These are phyloP conservation scores for slime mould (Dictyostelium discoideum) DNA, from an alignment of 78 protist genomes.

Conservation along the genomic window dicty_2.7 NC_007091.3:4759501-4760000, in stretches of 20 bases:
- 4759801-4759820: not conserved
- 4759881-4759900: not conserved
- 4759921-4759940: not conserved
- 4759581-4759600: slow-evolving; percentile 1
- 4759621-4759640: not conserved
- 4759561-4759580: not conserved
- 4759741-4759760: not conserved
- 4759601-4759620: not conserved
- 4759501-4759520: not conserved
- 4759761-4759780: not conserved
- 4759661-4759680: not conserved
- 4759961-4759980: not conserved
- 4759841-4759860: not conserved
- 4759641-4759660: not conserved
- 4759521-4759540: not conserved
- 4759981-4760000: not conserved
- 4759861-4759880: not conserved
- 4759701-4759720: not conserved
- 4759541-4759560: not conserved
- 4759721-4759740: not conserved
- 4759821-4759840: not conserved
- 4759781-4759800: not conserved
- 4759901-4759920: too few relatives aligned
- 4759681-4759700: not conserved
- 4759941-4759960: not conserved